phyloP scores from a whole-genome alignment of 1,139 yeast genomes.

The Scheffersomyces titani region DNA sequence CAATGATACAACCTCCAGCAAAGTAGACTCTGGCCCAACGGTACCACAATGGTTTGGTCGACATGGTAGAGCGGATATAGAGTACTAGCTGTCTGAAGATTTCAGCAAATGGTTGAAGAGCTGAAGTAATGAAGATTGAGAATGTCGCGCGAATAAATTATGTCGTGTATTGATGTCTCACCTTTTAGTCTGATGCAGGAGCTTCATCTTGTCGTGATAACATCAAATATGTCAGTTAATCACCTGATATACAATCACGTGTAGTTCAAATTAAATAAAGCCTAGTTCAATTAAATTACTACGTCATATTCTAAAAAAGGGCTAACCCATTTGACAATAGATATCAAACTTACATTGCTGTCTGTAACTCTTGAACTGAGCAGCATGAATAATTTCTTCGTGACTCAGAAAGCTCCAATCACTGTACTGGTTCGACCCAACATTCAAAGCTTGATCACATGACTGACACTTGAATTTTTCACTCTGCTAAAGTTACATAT shows the following conservation, averaged over 20 bases:
- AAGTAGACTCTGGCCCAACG: conserved; percentile 63
- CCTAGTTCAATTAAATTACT: neutral
- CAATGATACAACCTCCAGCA: conserved; percentile 62
- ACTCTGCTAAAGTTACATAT: neutral
- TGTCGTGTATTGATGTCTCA: neutral
- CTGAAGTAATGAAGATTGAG: neutral
- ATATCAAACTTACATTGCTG: neutral
- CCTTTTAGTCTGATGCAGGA: no score
- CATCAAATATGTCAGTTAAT: neutral
- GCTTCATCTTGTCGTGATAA: no score
- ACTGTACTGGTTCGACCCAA: neutral
- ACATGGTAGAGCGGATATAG: conserved; percentile 6
- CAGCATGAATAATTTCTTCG: neutral
- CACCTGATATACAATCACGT: neutral
- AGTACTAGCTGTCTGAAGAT: neutral
- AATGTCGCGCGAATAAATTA: neutral
- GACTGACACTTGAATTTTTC: neutral
- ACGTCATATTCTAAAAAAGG: neutral
- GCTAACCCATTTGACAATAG: neutral
- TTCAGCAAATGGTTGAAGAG: neutral
- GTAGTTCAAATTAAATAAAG: no score
- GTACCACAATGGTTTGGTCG: conserved; percentile 45
- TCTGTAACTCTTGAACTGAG: neutral
- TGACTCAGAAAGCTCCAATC: neutral
- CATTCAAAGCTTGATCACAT: neutral